Evolutionary conservation across 768 basidiomycete species (phyloP).

Genomic region (Nidularia pulvinata): DNA sequence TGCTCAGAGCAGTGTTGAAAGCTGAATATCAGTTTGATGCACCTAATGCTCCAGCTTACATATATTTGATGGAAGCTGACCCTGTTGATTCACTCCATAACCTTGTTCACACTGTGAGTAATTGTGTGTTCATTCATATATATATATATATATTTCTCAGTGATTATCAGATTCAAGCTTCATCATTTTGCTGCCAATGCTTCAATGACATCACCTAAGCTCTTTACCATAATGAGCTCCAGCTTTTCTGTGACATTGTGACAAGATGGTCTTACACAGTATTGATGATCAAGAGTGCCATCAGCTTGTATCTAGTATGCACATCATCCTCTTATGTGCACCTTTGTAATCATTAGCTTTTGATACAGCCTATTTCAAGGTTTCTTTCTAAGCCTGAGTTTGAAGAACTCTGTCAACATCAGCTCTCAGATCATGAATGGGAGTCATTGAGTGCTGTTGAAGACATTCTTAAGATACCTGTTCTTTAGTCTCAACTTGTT

Average conservation of each 20-base stretch:
- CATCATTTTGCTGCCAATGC: not conserved
- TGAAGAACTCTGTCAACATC: too few relatives aligned
- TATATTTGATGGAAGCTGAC: not conserved
- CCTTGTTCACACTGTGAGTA: not conserved
- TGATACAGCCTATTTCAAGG: too few relatives aligned
- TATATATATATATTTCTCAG: not conserved
- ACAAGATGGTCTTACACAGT: not conserved
- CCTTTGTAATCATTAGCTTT: too few relatives aligned
- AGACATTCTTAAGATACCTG: too few relatives aligned
- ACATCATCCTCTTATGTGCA: too few relatives aligned
- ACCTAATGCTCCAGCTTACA: not conserved
- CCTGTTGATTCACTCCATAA: not conserved
- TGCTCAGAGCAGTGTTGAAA: not conserved
- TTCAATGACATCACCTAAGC: not conserved
- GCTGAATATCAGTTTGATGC: not conserved
- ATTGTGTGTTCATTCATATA: not conserved
- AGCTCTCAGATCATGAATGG: too few relatives aligned
- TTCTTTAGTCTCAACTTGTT: too few relatives aligned
- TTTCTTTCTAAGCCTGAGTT: too few relatives aligned
- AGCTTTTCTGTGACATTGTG: not conserved
- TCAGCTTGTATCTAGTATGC: too few relatives aligned
- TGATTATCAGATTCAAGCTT: not conserved
- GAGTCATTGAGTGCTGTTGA: too few relatives aligned
- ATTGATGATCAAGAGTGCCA: not conserved
- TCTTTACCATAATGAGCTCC: not conserved